These are phyloP conservation scores for Thymus mandschuricus DNA, from an alignment of 257 asterid species.

Conservation along the genomic window DNA sequence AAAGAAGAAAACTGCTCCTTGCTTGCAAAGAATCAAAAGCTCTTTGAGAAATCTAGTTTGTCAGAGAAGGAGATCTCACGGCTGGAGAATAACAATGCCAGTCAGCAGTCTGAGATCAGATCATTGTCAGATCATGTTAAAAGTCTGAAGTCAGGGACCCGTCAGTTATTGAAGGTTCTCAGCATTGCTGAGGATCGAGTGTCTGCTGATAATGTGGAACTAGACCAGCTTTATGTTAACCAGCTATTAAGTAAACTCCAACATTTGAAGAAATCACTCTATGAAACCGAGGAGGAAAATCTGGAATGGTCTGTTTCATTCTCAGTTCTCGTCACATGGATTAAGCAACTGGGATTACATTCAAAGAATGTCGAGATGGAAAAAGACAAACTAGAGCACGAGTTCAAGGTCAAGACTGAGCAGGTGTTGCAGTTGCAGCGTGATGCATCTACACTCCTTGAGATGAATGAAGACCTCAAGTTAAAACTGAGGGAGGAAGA, in stretches of 20 bases:
- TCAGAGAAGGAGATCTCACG: conserved; percentile 49
- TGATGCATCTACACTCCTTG: conserved; percentile 48
- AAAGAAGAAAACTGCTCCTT: conserved; percentile 53
- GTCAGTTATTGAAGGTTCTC: conserved; percentile 57
- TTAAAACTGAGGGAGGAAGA: conserved; percentile 54
- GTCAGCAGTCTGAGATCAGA: conserved; percentile 54
- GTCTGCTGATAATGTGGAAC: conserved; percentile 40
- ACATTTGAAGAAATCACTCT: conserved; percentile 44
- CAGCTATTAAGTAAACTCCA: conserved; percentile 52
- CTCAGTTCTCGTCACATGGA: conserved; percentile 62
- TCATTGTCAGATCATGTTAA: conserved; percentile 59
- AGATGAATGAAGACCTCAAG: conserved; percentile 53
- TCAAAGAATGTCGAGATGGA: conserved; percentile 52
- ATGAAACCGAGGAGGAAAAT: conserved; percentile 63
- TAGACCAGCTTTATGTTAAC: conserved; percentile 47
- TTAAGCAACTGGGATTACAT: conserved; percentile 56
- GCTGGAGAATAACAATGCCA: conserved; percentile 52
- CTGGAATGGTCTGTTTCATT: conserved; percentile 51
- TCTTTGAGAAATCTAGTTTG: conserved; percentile 47
- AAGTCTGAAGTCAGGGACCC: conserved; percentile 55
- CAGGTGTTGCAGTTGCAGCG: conserved; percentile 49
- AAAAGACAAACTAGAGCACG: conserved; percentile 48
- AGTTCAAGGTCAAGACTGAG: conserved; percentile 43
- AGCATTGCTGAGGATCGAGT: conserved; percentile 45
- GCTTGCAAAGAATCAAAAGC: conserved; percentile 49